Evolutionary conservation across 305 asterid genomes (phyloP).

Genomic region (Plantago coronopus): DNA sequence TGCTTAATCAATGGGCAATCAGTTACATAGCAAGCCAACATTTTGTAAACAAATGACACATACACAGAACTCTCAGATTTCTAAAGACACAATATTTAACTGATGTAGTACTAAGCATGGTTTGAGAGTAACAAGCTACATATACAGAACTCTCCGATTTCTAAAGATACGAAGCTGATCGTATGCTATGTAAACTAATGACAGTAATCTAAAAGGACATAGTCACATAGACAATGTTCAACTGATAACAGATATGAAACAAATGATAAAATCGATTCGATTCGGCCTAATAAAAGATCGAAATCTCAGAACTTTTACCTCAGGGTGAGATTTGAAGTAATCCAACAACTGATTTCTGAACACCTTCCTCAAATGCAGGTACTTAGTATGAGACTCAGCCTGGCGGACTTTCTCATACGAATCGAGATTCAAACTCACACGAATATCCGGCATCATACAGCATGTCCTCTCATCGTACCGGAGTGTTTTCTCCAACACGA

Average conservation of each 20-base stretch:
- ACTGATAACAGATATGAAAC: background rate
- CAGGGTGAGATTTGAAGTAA: constrained; percentile 59
- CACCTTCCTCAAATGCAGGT: constrained; percentile 51
- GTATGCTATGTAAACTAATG: no score
- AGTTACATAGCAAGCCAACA: background rate
- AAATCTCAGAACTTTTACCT: constrained; percentile 36
- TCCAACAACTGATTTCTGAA: constrained; percentile 52
- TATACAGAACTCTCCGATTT: no score
- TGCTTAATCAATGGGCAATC: background rate
- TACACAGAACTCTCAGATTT: no score
- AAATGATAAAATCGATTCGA: background rate
- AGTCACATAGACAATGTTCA: background rate
- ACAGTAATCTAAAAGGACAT: no score
- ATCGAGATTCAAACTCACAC: constrained; percentile 31
- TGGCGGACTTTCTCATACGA: constrained; percentile 37
- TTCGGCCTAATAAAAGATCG: background rate
- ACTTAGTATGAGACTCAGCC: constrained; percentile 38
- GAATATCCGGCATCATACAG: constrained; percentile 76
- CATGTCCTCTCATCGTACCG: constrained; percentile 58
- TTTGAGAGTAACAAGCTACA: no score
- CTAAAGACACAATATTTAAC: no score
- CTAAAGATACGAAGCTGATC: no score
- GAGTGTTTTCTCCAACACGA: constrained; percentile 57
- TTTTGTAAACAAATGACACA: no score
- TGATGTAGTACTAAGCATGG: no score